Evolutionary conservation across 305 asterid species (phyloP).

Genomic region (Withania somnifera): DNA sequence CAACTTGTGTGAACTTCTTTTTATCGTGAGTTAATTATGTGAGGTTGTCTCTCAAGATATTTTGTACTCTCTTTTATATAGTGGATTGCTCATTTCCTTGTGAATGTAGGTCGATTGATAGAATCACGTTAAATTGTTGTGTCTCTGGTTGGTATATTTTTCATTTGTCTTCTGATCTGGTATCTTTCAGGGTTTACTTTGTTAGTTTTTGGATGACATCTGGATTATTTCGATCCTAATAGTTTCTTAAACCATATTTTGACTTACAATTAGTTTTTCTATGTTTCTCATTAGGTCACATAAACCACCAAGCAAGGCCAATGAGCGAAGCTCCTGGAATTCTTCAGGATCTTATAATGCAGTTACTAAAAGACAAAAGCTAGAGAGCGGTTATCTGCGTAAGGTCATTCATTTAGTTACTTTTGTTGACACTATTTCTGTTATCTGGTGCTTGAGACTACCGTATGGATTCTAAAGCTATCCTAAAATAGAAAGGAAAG

Average conservation of each 20-base stretch:
- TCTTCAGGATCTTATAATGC: constrained; percentile 20
- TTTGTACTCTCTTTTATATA: too few relatives aligned
- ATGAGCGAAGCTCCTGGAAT: constrained; percentile 17
- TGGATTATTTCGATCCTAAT: too few relatives aligned
- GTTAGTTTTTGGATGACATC: too few relatives aligned
- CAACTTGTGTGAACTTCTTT: too few relatives aligned
- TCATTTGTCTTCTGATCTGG: too few relatives aligned
- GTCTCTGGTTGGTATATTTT: too few relatives aligned
- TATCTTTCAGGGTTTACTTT: too few relatives aligned
- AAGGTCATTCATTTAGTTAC: constrained; percentile 28
- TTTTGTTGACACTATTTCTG: background rate
- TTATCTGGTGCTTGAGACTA: background rate
- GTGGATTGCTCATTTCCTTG: too few relatives aligned
- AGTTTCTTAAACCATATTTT: background rate
- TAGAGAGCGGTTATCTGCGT: constrained; percentile 61
- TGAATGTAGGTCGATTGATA: too few relatives aligned
- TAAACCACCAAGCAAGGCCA: constrained; percentile 17
- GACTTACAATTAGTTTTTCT: background rate
- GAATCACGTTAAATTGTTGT: too few relatives aligned
- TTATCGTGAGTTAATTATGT: too few relatives aligned
- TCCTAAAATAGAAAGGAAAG: background rate
- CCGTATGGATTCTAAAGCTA: background rate
- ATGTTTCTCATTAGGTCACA: constrained; percentile 32
- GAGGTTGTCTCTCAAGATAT: too few relatives aligned
- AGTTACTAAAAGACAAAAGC: constrained; percentile 68